Evolutionary conservation across 2,329 filamentous ascomycete species (phyloP), one percentile per base, ranked within the genome.

Genomic region (Nothopassalora personata): DNA sequence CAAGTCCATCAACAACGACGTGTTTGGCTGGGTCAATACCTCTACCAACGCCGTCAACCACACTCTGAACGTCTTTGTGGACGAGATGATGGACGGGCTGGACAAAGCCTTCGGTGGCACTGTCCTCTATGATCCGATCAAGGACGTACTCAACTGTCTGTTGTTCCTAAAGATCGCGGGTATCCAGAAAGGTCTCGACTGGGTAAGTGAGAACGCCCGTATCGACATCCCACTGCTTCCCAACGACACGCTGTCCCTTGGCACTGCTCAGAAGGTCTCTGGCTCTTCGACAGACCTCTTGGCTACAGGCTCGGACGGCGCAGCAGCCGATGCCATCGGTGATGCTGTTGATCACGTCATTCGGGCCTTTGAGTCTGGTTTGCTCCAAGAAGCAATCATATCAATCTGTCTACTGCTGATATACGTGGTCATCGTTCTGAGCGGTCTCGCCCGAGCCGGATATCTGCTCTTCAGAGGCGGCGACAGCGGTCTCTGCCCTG

Each of bases 111-210:
- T 97, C 72, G 90, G 90, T 53, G 86, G 85, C 50, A 97, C 93
- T 0, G 76, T 92, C 46, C 86, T 96, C 47, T 83, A 91, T 64
- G 83, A 87, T 30, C 89, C 91, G 0, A 86, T 96, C 68, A 81
- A 85, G 68, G 87, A 90, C 47, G 85, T 97, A 34, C 82, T 97
- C 63, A 83, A 90, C 70, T 97, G 94, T 71, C 80, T 97, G n/a
- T 85, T 97, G 64, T 85, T 87, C 7, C 81, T 96, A 70, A 97
- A 97, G 78, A 82, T 97, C 63, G 85, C 89, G 65, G 83, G 86
- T 23, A 85, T 99, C 64, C 85, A 97, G 73, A 87, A 89, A 70
- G 94, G 89, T 11, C 81, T 97, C n/a, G 96, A 90, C 0, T 99
- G 93, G 93, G 89, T 96, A 10, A 84, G 89, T 68, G 87, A 97